Base-by-base conservation (phyloP, 129 eudicot genomes). In the Glebionis coronaria region DNA sequence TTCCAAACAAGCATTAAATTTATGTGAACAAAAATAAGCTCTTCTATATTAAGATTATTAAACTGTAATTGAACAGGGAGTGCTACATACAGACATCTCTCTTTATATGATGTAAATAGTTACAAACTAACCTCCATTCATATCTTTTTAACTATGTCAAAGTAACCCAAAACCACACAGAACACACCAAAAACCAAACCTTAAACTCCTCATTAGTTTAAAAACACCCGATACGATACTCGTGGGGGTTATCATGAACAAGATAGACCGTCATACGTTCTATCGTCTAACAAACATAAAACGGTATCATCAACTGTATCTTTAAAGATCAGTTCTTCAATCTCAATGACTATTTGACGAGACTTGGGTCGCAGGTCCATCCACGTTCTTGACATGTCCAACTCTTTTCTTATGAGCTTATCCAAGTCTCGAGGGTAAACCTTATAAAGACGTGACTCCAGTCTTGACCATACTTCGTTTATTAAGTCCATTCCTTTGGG, bases 401-500 rank as follows among this genome's bases (percentile, higher is more conserved):
- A 44, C 69, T 94, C 99, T 44, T 63, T 75, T 71, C 77, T 75
- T 21, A 94, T 76, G 15, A 90, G 87, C 68, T 83, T 90, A 45
- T 85, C 90, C 70, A 89, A 73, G 50, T 88, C 87, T 25, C 56
- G 83, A 56, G 87, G 71, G 51, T 81, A 72, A 65, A 68, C 73
- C 69, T 69, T 77, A 50, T 60, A 50, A 0, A 90, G 70, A 59
- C 72, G 50, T 68, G 78, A 73, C 63, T 90, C 95, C 42, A 94
- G 84, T 50, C 88, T 81, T 71, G 79, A 49, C 97, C 99, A 90
- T 45, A 85, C 79, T 78, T 94, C 94, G 21, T 75, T 61, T 10
- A 94, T 86, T 18, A 94, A 82, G 55, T 78, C 82, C 88, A 87
- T 90, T 67, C 90, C 88, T 61, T 59, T 87, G 2, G 92, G 91